Percentiles rank a stretch among this genome's conserved stretches.
These are phyloP conservation scores for Anethum foeniculum DNA, from an alignment of 140 eudicot species.

Conservation along the genomic window DNA sequence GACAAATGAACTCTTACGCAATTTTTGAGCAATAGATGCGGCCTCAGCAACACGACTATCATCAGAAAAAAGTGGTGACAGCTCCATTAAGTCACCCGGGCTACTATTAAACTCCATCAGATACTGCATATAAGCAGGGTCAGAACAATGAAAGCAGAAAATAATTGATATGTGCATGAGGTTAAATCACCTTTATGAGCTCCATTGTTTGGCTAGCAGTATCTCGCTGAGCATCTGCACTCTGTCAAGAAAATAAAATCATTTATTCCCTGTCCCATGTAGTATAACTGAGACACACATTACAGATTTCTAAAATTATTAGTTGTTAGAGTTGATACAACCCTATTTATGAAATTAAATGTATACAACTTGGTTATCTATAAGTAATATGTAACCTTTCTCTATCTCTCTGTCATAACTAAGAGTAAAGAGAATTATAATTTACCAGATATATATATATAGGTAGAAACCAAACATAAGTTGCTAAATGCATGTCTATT, in stretches of 20 bases:
- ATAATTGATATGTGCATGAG: slow-evolving; percentile 13
- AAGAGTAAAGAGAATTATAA: not conserved
- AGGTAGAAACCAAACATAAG: too few species aligned
- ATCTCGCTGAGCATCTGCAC: slow-evolving; percentile 99
- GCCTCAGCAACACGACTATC: slow-evolving; percentile 99
- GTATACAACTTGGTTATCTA: not conserved
- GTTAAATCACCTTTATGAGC: slow-evolving; percentile 72
- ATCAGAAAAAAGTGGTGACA: slow-evolving; percentile 93
- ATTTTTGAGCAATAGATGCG: slow-evolving; percentile 96
- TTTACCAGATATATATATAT: not conserved
- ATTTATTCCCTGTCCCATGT: slow-evolving; percentile 4
- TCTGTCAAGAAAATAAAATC: slow-evolving; percentile 38
- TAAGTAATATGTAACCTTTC: not conserved
- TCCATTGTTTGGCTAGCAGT: slow-evolving; percentile 98
- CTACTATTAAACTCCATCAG: slow-evolving; percentile 98
- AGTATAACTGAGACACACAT: not conserved
- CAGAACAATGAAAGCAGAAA: slow-evolving; percentile 8
- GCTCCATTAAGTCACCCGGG: slow-evolving; percentile 98
- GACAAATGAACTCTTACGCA: slow-evolving; percentile 45
- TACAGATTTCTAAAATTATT: not conserved
- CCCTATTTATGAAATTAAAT: not conserved
- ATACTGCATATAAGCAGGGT: slow-evolving; percentile 46
- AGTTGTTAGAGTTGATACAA: not conserved
- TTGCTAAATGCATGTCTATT: not conserved
- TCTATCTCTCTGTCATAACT: not conserved